Base-by-base conservation (phyloP, 495 filamentous ascomycete genomes). In the Bombardia bombarda region DNA sequence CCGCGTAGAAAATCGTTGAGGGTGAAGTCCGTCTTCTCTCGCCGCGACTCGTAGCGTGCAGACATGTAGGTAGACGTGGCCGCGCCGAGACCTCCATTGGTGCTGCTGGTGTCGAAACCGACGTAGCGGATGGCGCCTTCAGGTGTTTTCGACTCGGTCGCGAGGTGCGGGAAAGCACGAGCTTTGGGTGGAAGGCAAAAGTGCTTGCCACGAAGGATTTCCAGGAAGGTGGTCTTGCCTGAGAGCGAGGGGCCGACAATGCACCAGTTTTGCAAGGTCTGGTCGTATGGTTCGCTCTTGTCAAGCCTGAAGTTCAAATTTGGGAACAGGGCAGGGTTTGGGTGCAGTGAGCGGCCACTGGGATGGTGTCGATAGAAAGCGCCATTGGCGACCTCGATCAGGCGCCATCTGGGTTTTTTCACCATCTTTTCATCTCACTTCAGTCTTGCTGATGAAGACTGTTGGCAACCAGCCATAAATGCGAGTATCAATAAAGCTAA, bases 41-140 rank as follows among this genome's bases (percentile, higher is more conserved):
- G 70, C 36, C 80, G 63, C 42, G 84, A 88, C 69, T 98, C 92
- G 64, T 98, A 98, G n/a, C 92, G 74, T 10, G 88, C 87, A 50
- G 85, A 87, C 25, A 97, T 62, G 52, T 96, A 95, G 9, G 86
- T 80, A 8, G 87, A 88, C 1, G 69, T 61, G 6, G 66, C 62
- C 3, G 50, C 53, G 7, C 61, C 58, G 17, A 63, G 49, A 6
- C 51, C 52, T 4, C 46, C 46, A 1, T 55, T 48, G 9, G 61
- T 57, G 12, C 71, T 69, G 50, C 31, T 74, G 2, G 75, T 77
- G 47, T 78, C 72, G 55, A 95, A 95, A 0, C 89, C 89, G 34
- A 94, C 83, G 59, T 90, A 87, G 47, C 82, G 79, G 39, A 95
- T 82, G 0, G 87, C 87, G 47, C 72, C 71, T 6, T 61, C 65